Percentiles rank a stretch among this genome's conserved stretches.
Evolutionary conservation across 352 stramenopile species (phyloP).

Genomic region (Phytophthora agathidicida): DNA sequence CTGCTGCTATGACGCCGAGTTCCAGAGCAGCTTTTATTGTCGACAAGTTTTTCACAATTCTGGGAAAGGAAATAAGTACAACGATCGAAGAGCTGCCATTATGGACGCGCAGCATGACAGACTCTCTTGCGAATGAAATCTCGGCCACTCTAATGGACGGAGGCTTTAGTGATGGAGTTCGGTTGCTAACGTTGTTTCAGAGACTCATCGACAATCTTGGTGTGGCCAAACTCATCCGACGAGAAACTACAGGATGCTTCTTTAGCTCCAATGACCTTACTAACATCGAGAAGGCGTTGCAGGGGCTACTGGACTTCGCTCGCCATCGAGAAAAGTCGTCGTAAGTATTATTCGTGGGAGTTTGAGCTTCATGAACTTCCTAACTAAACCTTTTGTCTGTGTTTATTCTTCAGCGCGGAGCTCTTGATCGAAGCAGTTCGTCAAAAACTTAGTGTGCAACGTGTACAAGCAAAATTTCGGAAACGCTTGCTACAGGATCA

Average conservation of each 20-base stretch:
- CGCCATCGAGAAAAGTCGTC: constrained; percentile 63
- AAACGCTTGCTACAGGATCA: constrained; percentile 66
- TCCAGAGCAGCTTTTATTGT: constrained; percentile 55
- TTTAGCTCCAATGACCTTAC: constrained; percentile 66
- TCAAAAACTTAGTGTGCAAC: constrained; percentile 74
- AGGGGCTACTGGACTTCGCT: constrained; percentile 67
- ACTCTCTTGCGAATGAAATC: constrained; percentile 61
- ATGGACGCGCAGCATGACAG: constrained; percentile 60
- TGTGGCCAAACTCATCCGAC: constrained; percentile 54
- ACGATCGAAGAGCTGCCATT: constrained; percentile 52
- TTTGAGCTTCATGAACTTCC: background rate
- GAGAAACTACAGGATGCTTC: constrained; percentile 54
- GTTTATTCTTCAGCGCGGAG: constrained; percentile 42
- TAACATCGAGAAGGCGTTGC: constrained; percentile 70
- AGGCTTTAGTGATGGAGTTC: constrained; percentile 51
- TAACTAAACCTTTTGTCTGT: background rate
- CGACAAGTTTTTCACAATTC: constrained; percentile 57
- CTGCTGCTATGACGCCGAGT: constrained; percentile 47
- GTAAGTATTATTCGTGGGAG: constrained; percentile 29
- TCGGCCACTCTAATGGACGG: constrained; percentile 53
- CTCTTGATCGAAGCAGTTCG: constrained; percentile 70
- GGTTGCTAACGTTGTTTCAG: constrained; percentile 65
- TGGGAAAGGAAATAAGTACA: constrained; percentile 47
- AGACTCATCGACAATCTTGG: constrained; percentile 59
- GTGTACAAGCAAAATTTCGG: constrained; percentile 76